A percentile compares a stretch with the other conserved stretches of the same genome.
phyloP scores from a whole-genome alignment of 352 stramenopile genomes.

The Phytophthora hybrid region DNA sequence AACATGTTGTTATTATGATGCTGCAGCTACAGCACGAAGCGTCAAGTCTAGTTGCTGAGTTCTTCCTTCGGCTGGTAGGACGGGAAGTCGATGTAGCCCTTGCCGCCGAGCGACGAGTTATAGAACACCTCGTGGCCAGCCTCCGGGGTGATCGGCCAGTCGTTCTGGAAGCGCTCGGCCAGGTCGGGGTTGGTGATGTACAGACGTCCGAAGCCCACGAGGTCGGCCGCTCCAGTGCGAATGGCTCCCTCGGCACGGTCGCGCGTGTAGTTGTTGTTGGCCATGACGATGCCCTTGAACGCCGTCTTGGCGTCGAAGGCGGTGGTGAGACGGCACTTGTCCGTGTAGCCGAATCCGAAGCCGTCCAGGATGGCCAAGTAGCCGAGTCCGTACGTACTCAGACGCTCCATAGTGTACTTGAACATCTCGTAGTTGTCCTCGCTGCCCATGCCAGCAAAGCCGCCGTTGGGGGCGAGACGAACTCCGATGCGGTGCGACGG shows the following conservation, averaged over 20 bases:
- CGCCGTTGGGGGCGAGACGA: conserved; percentile 45
- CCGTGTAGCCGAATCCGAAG: conserved; percentile 44
- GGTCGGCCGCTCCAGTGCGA: conserved; percentile 38
- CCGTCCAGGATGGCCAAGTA: conserved; percentile 54
- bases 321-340: conserved; percentile 42
- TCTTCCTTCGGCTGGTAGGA: conserved; percentile 23
- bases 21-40: not conserved
- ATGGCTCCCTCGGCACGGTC: conserved; percentile 42
- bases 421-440: conserved; percentile 56
- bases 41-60: conserved; percentile 1
- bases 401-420: conserved; percentile 41
- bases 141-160: conserved; percentile 32
- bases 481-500: conserved; percentile 45
- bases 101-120: conserved; percentile 31
- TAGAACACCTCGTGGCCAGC: conserved; percentile 38
- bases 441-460: conserved; percentile 44
- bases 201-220: conserved; percentile 47
- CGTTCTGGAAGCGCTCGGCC: conserved; percentile 41
- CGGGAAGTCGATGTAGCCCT: conserved; percentile 42
- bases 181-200: conserved; percentile 62
- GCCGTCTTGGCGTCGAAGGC: conserved; percentile 35
- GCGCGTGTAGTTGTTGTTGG: conserved; percentile 48
- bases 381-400: conserved; percentile 44
- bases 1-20: not conserved
- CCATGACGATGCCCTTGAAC: conserved; percentile 46